Base-by-base conservation (phyloP, 148 eudicot species). In the Dianthus caryophyllus region DNA sequence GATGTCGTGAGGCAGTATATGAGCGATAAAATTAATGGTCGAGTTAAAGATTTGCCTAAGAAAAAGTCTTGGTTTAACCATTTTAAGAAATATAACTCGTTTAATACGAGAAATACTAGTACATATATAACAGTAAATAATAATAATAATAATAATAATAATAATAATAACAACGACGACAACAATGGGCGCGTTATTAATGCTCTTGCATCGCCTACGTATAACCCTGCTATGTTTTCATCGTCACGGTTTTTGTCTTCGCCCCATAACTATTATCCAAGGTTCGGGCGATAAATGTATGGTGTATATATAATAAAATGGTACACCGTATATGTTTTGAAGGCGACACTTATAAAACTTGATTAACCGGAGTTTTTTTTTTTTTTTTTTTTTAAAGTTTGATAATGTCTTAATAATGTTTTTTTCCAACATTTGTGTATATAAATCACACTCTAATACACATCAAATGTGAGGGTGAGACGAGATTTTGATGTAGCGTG, bases 171-270 rank as follows among this genome's bases (percentile, higher is more conserved):
- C 2, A 11, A 12, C 5, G 12, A 16, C 50, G 50, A 12, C n/a
- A 16, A 16, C 12, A 46, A 11, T 46, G 75, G 76, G 62, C 67
- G 69, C 1, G 57, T 79, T 17, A 72, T 89, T 26, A 76, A 89
- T 24, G 86, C 75, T 0, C 80, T 86, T 44, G 84, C 85, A 22
- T 80, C 96, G 2, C 96, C 92, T 0, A 78, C 89, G 78, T 78
- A 74, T 54, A 69, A 75, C 25, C 60, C 74, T 7, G 85, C 79
- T 24, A 80, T 82, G 74, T 81, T 86, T 60, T 88, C 96, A 0
- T 91, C 91, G 0, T 48, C 57, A n/a, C 78, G 96, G 25, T 47
- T 88, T 24, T 81, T 88, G 71, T 84, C 91, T 55, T 72, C 75
- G 0, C 78, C 78, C 17, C 64, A 65, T 4, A 75, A 69, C 25